phyloP scores from a whole-genome alignment of 495 filamentous ascomycete species.

The Tuber magnatum region DNA sequence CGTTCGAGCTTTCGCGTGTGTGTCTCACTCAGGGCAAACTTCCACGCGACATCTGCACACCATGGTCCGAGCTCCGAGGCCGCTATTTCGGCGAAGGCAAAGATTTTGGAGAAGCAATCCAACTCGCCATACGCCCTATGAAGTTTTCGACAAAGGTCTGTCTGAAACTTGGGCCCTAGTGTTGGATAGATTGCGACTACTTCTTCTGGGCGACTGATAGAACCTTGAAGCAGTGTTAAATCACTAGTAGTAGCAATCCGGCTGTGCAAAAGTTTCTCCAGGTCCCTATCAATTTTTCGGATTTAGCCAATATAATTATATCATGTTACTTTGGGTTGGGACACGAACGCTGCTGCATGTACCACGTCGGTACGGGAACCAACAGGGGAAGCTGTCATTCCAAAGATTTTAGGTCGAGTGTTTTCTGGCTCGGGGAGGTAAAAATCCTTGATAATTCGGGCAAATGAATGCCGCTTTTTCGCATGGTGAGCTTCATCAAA shows the following conservation, averaged over 20 bases:
- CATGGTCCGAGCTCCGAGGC: constrained; percentile 66
- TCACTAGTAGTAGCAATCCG: constrained; percentile 78
- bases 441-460: constrained; percentile 81
- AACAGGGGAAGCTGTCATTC: constrained; percentile 97
- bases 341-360: constrained; percentile 55
- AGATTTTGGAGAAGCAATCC: constrained; percentile 52
- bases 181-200: constrained; percentile 52
- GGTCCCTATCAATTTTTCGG: constrained; percentile 47
- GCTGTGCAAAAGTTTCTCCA: constrained; percentile 71
- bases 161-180: constrained; percentile 52
- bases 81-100: constrained; percentile 53
- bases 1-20: constrained; percentile 58
- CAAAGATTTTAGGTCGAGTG: constrained; percentile 71
- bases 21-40: constrained; percentile 59
- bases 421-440: constrained; percentile 51
- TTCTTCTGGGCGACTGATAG: constrained; percentile 57
- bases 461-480: constrained; percentile 90
- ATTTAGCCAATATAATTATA: neutral
- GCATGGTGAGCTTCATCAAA: constrained; percentile 97
- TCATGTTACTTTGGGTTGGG: neutral
- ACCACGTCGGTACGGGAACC: constrained; percentile 68
- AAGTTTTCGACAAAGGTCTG: constrained; percentile 56
- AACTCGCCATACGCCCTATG: constrained; percentile 53
- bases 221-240: constrained; percentile 53
- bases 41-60: constrained; percentile 81